Evolutionary conservation across 1,284 basidiomycete species (phyloP).

Genomic region (Rhodotorula sp.): DNA sequence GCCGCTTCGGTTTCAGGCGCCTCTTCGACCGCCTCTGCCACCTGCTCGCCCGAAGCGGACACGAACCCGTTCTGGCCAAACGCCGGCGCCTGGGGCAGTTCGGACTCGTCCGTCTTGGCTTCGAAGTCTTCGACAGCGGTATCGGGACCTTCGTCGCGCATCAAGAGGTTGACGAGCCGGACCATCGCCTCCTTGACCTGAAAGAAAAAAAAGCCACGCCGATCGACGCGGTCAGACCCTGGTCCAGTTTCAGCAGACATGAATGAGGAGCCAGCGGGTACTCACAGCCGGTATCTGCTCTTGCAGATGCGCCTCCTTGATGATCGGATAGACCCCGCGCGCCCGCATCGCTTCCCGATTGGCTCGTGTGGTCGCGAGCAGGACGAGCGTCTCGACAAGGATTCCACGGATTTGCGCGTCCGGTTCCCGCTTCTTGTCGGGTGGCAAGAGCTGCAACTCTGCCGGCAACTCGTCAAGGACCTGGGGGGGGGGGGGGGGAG

Average conservation of each 20-base stretch:
- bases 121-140: constrained; percentile 50
- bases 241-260: too few relatives aligned
- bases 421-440: constrained; percentile 77
- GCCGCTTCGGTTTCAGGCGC: background rate
- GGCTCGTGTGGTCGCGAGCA: constrained; percentile 83
- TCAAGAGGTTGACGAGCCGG: constrained; percentile 68
- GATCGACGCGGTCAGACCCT: background rate
- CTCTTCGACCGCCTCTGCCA: background rate
- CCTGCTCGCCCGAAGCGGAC: constrained; percentile 18
- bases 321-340: constrained; percentile 83
- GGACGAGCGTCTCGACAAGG: constrained; percentile 81
- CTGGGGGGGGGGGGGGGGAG: too few relatives aligned
- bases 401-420: constrained; percentile 77
- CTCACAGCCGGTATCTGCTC: constrained; percentile 74
- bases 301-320: constrained; percentile 73
- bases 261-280: background rate
- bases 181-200: constrained; percentile 67
- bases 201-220: background rate
- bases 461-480: constrained; percentile 84
- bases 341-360: constrained; percentile 76
- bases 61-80: constrained; percentile 22
- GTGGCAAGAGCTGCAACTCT: constrained; percentile 81
- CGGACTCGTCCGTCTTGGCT: constrained; percentile 31
- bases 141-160: constrained; percentile 65
- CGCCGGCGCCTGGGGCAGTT: constrained; percentile 11